Evolutionary conservation across 805 yeast species (phyloP).

Genomic region (Wickerhamomyces bovis): DNA sequence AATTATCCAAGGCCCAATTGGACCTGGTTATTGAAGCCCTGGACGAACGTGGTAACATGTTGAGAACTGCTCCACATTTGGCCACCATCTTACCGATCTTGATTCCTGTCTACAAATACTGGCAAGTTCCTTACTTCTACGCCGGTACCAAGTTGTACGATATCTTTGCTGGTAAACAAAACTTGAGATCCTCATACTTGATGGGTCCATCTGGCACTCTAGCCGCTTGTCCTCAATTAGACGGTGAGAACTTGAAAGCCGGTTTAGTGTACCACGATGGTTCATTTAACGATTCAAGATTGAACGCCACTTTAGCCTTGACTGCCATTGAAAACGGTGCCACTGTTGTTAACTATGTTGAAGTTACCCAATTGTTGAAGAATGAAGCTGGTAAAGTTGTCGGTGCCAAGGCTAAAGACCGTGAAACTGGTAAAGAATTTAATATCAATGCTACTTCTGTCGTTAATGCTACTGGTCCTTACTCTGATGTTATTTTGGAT

Average conservation of each 20-base stretch:
- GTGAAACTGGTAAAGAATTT: conserved; percentile 58
- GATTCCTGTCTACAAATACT: conserved; percentile 93
- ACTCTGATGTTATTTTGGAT: conserved; percentile 75
- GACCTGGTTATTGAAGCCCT: conserved; percentile 86
- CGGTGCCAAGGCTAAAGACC: conserved; percentile 75
- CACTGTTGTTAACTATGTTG: conserved; percentile 80
- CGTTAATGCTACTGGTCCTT: conserved; percentile 94
- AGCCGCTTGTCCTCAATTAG: conserved; percentile 82
- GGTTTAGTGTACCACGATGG: conserved; percentile 95
- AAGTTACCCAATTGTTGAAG: conserved; percentile 71
- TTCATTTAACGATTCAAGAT: conserved; percentile 85
- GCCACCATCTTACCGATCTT: conserved; percentile 81
- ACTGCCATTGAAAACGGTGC: conserved; percentile 88
- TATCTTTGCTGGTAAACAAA: conserved; percentile 84
- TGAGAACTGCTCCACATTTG: conserved; percentile 89
- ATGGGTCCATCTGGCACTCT: conserved; percentile 60
- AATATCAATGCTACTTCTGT: conserved; percentile 64
- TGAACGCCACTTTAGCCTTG: conserved; percentile 79
- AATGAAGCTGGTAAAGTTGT: conserved; percentile 48
- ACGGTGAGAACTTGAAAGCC: conserved; percentile 72
- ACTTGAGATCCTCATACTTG: conserved; percentile 71
- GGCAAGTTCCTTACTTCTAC: conserved; percentile 94
- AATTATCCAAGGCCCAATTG: conserved; percentile 83
- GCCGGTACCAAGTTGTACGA: conserved; percentile 90
- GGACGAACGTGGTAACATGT: conserved; percentile 78